Conservation (phyloP, 352 stramenopile genomes). For the Globisporangium radiosum region DNA sequence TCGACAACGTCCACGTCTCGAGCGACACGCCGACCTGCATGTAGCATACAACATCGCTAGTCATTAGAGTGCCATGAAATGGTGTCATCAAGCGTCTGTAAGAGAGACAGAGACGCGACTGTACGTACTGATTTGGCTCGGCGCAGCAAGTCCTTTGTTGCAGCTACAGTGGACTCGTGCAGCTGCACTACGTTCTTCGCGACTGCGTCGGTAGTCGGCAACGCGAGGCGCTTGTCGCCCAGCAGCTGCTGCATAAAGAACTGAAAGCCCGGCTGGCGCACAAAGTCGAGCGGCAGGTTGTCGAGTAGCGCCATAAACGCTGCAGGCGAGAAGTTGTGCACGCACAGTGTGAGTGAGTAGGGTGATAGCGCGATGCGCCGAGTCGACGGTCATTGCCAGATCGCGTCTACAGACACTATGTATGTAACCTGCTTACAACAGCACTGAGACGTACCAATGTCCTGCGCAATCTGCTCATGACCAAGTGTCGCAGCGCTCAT, state of each 20-base stretch:
- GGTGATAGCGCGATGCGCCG: too few species aligned
- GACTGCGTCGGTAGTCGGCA: conserved; percentile 53
- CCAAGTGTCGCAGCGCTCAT: conserved; percentile 20
- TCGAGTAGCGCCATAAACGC: conserved; percentile 66
- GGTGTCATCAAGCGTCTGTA: too few species aligned
- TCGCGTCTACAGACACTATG: too few species aligned
- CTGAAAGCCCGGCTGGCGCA: conserved; percentile 52
- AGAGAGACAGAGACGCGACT: background rate
- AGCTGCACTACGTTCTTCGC: conserved; percentile 59
- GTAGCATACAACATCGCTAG: background rate
- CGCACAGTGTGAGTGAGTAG: too few species aligned
- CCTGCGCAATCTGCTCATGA: conserved; percentile 61
- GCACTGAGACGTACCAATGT: conserved; percentile 31
- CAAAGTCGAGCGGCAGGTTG: conserved; percentile 62
- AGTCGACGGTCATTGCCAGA: too few species aligned
- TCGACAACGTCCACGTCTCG: conserved; percentile 55
- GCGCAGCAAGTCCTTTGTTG: conserved; percentile 56
- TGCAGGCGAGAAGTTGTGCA: background rate
- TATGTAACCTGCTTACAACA: too few species aligned
- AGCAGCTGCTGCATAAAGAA: conserved; percentile 62
- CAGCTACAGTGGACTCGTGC: conserved; percentile 65
- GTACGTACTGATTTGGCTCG: conserved; percentile 40
- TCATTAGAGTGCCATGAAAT: too few species aligned
- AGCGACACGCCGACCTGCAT: conserved; percentile 54
- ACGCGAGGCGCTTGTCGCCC: conserved; percentile 53